These are phyloP conservation scores for Skeletonema costatum DNA, from an alignment of 108 stramenopile species.

Conservation along the genomic window DNA sequence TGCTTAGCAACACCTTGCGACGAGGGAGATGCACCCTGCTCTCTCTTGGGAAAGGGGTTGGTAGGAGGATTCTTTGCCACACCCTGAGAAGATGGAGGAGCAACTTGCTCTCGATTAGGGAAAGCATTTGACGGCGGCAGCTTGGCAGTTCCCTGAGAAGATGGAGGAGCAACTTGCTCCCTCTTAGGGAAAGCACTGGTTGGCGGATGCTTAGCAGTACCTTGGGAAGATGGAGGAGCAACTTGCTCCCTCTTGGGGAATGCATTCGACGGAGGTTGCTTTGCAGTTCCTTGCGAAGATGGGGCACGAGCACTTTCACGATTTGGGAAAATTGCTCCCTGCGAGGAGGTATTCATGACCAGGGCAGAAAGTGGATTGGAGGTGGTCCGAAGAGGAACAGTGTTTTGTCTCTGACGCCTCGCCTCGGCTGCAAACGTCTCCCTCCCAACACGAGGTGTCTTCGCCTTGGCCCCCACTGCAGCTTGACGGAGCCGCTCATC, in stretches of 20 bases:
- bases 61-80: not conserved
- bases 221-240: too few species aligned
- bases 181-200: too few species aligned
- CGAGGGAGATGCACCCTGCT: not conserved
- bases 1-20: not conserved
- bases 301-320: not conserved
- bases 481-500: not conserved
- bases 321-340: not conserved
- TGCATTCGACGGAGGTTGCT: not conserved
- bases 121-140: not conserved
- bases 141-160: not conserved
- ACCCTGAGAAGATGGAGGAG: not conserved
- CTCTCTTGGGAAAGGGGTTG: not conserved
- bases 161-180: not conserved
- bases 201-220: too few species aligned
- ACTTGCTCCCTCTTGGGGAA: not conserved
- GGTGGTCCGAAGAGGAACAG: not conserved
- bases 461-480: not conserved
- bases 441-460: not conserved
- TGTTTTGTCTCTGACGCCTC: not conserved
- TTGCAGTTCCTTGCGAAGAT: not conserved
- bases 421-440: not conserved
- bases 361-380: conserved; percentile 1
- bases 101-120: not conserved
- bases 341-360: not conserved